These are phyloP conservation scores for Boletus sp. DNA, from an alignment of 768 basidiomycete genomes.

Conservation along the genomic window DNA sequence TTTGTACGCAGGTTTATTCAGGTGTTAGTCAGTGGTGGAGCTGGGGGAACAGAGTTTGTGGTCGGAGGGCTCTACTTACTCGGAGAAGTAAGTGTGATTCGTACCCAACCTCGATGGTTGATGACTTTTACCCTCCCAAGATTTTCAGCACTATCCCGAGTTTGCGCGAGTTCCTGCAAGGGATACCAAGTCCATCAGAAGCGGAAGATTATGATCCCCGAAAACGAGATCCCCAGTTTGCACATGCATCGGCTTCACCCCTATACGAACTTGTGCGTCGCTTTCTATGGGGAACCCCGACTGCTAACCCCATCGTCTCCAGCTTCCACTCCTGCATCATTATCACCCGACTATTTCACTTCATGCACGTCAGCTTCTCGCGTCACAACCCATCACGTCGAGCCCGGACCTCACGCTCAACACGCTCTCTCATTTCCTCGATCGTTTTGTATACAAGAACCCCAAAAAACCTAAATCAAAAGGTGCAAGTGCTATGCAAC, in stretches of 20 bases:
- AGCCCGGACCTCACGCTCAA: conserved; percentile 88
- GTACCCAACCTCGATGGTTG: neutral
- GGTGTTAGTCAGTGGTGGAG: conserved; percentile 64
- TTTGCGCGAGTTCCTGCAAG: conserved; percentile 44
- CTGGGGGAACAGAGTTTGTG: conserved; percentile 80
- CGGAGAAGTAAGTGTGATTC: conserved; percentile 64
- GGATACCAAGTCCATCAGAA: conserved; percentile 26
- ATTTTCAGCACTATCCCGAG: conserved; percentile 48
- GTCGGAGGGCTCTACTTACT: conserved; percentile 86
- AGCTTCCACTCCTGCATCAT: conserved; percentile 80
- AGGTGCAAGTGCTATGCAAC: conserved; percentile 95
- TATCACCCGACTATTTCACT: conserved; percentile 89
- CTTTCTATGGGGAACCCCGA: neutral
- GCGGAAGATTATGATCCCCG: conserved; percentile 68
- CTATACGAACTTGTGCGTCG: conserved; percentile 85
- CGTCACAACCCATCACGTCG: conserved; percentile 69
- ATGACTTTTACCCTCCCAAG: conserved; percentile 27
- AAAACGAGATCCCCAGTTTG: conserved; percentile 88
- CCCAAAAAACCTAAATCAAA: conserved; percentile 72
- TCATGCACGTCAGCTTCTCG: conserved; percentile 79
- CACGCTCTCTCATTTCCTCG: conserved; percentile 92
- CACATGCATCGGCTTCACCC: conserved; percentile 73
- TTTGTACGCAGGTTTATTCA: conserved; percentile 84
- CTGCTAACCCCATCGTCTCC: neutral
- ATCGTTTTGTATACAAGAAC: conserved; percentile 96